Evolutionary conservation across 1,284 basidiomycete genomes (phyloP), one percentile per base, ranked within the genome.

Genomic region (Pseudozyma pruni): DNA sequence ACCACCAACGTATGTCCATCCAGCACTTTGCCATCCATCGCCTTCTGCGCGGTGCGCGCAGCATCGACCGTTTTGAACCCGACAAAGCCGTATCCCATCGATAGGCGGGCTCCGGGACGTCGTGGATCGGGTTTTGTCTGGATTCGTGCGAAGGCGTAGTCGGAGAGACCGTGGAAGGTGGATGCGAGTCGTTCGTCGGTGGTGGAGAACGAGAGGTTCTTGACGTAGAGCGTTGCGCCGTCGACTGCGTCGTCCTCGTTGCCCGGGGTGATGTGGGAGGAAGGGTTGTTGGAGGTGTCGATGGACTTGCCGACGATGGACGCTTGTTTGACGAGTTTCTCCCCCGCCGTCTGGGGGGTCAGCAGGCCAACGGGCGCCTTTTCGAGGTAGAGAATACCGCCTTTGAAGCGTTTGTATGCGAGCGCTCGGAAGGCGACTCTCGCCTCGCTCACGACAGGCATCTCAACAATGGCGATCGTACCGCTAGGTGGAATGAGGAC

Each of bases 71-170:
- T 89, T 80, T 88, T 88, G 85, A 98, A 98, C 3, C 94, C 95
- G 31, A 96, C 88, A 79, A 98, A 98, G 0, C 94, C 95, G 81
- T 94, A 98, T 0, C 94, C 94, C 93, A 96, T 94, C 78, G 91
- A 93, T 37, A 95, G 84, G 0, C 53, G 57, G 0, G 72, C 78
- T 8, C 52, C 56, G 1, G 66, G 61, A 20, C 64, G 60, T 29
- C 57, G 57, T 0, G 92, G 90, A 83, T 95, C 91, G 0, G 90
- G 88, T 80, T 96, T 97, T 44, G 89, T 95, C 84, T 97, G 93
- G 9, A 98, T 88, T 5, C 92, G 89, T 7, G 93, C 92, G 80
- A 96, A 98, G 0, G 88, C 86, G 82, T 93, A 97, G 6, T 88
- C 90, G 4, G 91, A 88, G 0, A 98, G 85, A 54, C 89, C 86